A percentile compares a stretch with the other conserved stretches of the same genome.
These are phyloP conservation scores for Fallopia convolvulus DNA, from an alignment of 148 eudicot genomes.

Conservation along the genomic window DNA sequence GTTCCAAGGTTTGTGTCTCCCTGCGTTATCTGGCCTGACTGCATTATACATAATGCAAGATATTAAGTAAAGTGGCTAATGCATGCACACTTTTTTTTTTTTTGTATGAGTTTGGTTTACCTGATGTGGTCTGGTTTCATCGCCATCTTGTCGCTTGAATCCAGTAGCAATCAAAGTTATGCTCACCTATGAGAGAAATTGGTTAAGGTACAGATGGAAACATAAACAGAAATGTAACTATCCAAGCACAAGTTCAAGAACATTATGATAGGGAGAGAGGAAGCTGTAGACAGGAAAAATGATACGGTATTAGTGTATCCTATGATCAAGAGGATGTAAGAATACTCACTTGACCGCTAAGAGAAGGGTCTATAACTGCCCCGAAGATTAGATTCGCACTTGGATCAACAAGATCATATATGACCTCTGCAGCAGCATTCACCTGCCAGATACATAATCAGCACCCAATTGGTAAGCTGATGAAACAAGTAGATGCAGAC, in stretches of 20 bases:
- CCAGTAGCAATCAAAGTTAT: constrained; percentile 80
- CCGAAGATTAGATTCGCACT: constrained; percentile 96
- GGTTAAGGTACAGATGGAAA: not conserved
- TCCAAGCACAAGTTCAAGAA: not conserved
- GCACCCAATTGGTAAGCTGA: not conserved
- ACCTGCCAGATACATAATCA: constrained; percentile 45
- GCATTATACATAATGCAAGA: constrained; percentile 13
- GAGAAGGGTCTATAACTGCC: constrained; percentile 88
- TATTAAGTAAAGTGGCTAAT: not conserved
- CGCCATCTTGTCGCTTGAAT: constrained; percentile 65
- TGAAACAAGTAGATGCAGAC: not conserved
- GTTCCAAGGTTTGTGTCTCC: constrained; percentile 47
- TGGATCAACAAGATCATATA: constrained; percentile 97
- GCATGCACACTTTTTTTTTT: not conserved
- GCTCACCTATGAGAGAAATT: constrained; percentile 40
- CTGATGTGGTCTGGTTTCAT: constrained; percentile 54
- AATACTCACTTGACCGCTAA: constrained; percentile 78
- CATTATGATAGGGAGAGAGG: not conserved
- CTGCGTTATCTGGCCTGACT: constrained; percentile 50
- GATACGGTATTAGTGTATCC: not conserved
- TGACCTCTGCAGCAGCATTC: constrained; percentile 98
- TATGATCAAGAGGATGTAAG: not conserved
- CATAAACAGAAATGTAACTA: not conserved
- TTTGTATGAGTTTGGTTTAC: constrained; percentile 19
- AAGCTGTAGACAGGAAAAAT: not conserved